Base-by-base conservation (phyloP, 306 rosid genomes). In the Gastrolobium bilobum region DNA sequence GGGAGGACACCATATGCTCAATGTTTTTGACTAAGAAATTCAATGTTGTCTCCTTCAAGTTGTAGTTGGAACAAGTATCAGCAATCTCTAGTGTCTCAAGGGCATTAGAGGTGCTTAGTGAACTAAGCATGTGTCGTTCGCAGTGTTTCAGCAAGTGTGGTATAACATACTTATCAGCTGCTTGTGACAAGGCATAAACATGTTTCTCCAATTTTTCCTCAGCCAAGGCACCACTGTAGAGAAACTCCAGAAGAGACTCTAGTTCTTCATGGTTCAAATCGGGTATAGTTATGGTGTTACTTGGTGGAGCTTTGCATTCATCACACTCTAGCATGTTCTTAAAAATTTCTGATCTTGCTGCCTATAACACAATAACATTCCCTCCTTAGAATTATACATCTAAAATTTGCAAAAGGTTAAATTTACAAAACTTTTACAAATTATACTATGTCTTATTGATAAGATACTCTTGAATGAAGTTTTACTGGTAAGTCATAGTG, bases 161-260 rank as follows among this genome's bases (percentile, higher is more conserved):
- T 20, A 95, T 87, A 10, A 73, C 84, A 65, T 95, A 95, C 85
- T 95, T 95, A 11, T 95, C 92, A 4, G 97, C 98, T 10, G 98
- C 98, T 4, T 81, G 68, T 7, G 90, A 85, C 71, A 95, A 56
- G 0, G 98, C 76, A 44, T 86, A 86, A 2, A 86, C 90, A 61
- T 94, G 92, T 71, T 83, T 82, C 71, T 71, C 89, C 88, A 91
- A 20, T 79, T 81, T 88, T 14, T 92, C 87, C 14, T 39, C 60
- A 0, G 75, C 7, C 81, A 95, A 61, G 5, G 69, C 61, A 4
- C 98, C 99, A 4, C 85, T 68, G 60, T 95, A 92, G 37, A 95
- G 89, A 71, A 91, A 90, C 76, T 95, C 97, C 3, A 92, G 43
- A 0, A 95, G 87, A 29, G 87, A 83, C 43, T 87, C 87, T 3